A percentile compares a stretch with the other conserved stretches of the same genome.
phyloP scores from a whole-genome alignment of 176 grass and related monocot species.

The Carex littledalei region DNA sequence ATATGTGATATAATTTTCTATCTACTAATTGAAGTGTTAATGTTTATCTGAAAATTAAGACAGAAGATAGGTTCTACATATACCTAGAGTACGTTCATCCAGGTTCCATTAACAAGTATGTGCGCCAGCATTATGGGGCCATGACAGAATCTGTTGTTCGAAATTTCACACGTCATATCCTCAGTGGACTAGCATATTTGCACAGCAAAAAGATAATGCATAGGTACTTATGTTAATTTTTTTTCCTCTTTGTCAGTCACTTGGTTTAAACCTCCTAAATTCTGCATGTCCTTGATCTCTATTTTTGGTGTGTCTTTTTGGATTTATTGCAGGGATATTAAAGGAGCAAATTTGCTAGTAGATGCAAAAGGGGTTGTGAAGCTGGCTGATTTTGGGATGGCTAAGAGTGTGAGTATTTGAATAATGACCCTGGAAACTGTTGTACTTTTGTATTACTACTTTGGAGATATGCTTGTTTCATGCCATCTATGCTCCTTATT shows the following conservation, averaged over 20 bases:
- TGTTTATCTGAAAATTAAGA: conserved; percentile 30
- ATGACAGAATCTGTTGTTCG: conserved; percentile 91
- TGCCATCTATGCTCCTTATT: background rate
- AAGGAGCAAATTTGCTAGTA: conserved; percentile 94
- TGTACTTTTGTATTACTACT: background rate
- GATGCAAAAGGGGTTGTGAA: conserved; percentile 82
- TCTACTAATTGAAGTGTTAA: conserved; percentile 18
- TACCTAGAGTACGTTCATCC: conserved; percentile 97
- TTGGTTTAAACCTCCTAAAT: background rate
- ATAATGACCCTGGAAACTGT: background rate
- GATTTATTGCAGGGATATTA: conserved; percentile 75
- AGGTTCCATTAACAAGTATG: conserved; percentile 95
- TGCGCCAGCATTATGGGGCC: conserved; percentile 74
- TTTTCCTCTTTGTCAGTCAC: conserved; percentile 21
- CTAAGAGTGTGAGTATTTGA: conserved; percentile 67
- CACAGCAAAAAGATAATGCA: conserved; percentile 95
- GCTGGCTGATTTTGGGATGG: conserved; percentile 97
- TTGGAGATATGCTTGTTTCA: background rate
- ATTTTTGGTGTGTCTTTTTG: conserved; percentile 17
- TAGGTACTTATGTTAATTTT: conserved; percentile 26
- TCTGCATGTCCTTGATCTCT: conserved; percentile 12
- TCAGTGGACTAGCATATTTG: conserved; percentile 78
- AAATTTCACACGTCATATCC: conserved; percentile 96
- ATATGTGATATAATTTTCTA: background rate
- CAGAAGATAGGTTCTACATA: conserved; percentile 89